Percentiles rank a stretch among this genome's conserved stretches.
Conservation (phyloP, 768 basidiomycete species). For the Leccinum pellstonianum region DNA sequence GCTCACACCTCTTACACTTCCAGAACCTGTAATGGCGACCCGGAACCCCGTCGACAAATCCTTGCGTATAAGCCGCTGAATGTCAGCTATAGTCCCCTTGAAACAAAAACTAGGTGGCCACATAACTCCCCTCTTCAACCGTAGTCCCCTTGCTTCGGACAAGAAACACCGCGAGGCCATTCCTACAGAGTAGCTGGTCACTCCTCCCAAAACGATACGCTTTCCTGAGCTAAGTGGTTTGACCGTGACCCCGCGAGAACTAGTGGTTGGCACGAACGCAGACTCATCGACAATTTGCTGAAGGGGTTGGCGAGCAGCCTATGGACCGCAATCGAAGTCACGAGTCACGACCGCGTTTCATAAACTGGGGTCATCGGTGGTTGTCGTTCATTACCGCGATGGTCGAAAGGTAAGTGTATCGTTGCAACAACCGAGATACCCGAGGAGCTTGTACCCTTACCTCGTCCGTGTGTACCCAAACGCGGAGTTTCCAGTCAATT, state of each 20-base stretch:
- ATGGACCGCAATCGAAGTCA: slow-evolving; percentile 69
- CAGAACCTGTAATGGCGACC: slow-evolving; percentile 7
- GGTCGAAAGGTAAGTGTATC: slow-evolving; percentile 55
- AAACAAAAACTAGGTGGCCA: background rate
- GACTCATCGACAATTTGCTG: slow-evolving; percentile 43
- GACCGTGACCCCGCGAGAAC: slow-evolving; percentile 51
- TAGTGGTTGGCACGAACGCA: slow-evolving; percentile 55
- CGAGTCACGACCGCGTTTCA: slow-evolving; percentile 72
- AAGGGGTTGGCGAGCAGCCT: slow-evolving; percentile 48
- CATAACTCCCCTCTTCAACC: slow-evolving; percentile 42
- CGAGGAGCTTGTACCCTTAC: slow-evolving; percentile 2
- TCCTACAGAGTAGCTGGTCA: slow-evolving; percentile 63
- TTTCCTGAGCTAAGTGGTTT: slow-evolving; percentile 60
- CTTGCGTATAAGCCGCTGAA: background rate
- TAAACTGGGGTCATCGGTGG: slow-evolving; percentile 58
- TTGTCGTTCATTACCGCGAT: background rate
- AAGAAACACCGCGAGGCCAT: slow-evolving; percentile 54
- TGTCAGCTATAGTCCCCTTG: slow-evolving; percentile 1
- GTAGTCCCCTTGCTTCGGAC: slow-evolving; percentile 42
- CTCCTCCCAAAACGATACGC: slow-evolving; percentile 38
- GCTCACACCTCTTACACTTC: slow-evolving; percentile 18
- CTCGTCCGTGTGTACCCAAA: background rate
- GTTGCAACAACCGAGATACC: slow-evolving; percentile 55
- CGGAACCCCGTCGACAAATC: background rate
- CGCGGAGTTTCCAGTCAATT: slow-evolving; percentile 1